Percentiles rank a stretch among this genome's conserved stretches.
phyloP scores from a whole-genome alignment of 2,329 filamentous ascomycete genomes.

The Calycina herbarum region DNA sequence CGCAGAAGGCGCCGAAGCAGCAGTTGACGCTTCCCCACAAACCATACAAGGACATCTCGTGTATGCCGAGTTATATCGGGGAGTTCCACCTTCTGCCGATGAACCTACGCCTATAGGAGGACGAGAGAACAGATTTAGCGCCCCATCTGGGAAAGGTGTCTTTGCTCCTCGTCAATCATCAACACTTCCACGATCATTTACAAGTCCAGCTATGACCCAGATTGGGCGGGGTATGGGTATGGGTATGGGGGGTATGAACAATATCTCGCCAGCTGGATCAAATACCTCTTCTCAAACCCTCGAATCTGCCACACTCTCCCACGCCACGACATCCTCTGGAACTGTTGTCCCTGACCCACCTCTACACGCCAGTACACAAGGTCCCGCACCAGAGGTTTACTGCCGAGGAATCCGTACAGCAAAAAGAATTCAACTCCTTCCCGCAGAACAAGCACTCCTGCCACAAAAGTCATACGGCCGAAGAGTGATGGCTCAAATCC shows the following conservation, averaged over 20 bases:
- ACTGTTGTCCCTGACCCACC: constrained; percentile 28
- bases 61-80: constrained; percentile 69
- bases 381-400: constrained; percentile 44
- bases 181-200: constrained; percentile 31
- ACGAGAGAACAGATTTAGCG: neutral
- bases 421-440: constrained; percentile 62
- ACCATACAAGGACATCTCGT: constrained; percentile 69
- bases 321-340: constrained; percentile 29
- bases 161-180: constrained; percentile 24
- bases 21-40: constrained; percentile 69
- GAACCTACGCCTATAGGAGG: constrained; percentile 52
- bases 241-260: constrained; percentile 17
- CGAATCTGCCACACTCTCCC: constrained; percentile 55
- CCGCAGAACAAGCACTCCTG: constrained; percentile 68
- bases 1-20: constrained; percentile 67
- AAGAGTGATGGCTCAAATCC: constrained; percentile 63
- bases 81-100: constrained; percentile 63
- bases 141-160: constrained; percentile 16
- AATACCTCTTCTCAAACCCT: constrained; percentile 53
- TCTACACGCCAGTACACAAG: constrained; percentile 40
- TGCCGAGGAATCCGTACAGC: constrained; percentile 67
- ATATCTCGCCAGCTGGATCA: constrained; percentile 34
- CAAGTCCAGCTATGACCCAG: constrained; percentile 32
- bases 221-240: constrained; percentile 28
- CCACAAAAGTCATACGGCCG: constrained; percentile 67